Evolutionary conservation across 768 basidiomycete genomes (phyloP).

Genomic region (Amanita pseudoporphyria): DNA sequence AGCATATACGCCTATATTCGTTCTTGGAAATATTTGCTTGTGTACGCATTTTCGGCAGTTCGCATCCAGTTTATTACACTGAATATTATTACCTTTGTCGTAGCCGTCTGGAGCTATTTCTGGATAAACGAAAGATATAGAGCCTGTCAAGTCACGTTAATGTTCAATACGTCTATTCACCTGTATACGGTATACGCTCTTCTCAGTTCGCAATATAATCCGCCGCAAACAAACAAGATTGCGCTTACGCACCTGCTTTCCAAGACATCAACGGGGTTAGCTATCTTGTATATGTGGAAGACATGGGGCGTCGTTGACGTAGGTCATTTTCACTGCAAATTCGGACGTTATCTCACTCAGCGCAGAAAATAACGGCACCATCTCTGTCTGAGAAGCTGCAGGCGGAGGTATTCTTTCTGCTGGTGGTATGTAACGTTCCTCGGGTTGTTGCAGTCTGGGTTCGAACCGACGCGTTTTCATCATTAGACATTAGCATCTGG

Average conservation of each 20-base stretch:
- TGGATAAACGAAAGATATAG: slow-evolving; percentile 13
- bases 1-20: slow-evolving; percentile 15
- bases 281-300: slow-evolving; percentile 23
- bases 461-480: neutral
- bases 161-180: slow-evolving; percentile 24
- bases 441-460: neutral
- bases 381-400: slow-evolving; percentile 17
- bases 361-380: slow-evolving; percentile 15
- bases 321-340: slow-evolving; percentile 1
- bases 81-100: neutral
- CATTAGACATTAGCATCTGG: slow-evolving; percentile 28
- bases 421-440: slow-evolving; percentile 18
- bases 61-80: neutral
- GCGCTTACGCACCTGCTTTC: slow-evolving; percentile 29
- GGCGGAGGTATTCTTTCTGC: slow-evolving; percentile 18
- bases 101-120: slow-evolving; percentile 21
- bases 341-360: neutral
- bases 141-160: slow-evolving; percentile 13
- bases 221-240: slow-evolving; percentile 14
- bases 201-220: slow-evolving; percentile 15
- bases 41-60: slow-evolving; percentile 9
- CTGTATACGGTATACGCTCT: slow-evolving; percentile 25
- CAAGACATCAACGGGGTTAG: slow-evolving; percentile 31
- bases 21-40: slow-evolving; percentile 15
- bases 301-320: slow-evolving; percentile 23